phyloP scores from a whole-genome alignment of 495 filamentous ascomycete genomes.

The Apodospora peruviana region DNA sequence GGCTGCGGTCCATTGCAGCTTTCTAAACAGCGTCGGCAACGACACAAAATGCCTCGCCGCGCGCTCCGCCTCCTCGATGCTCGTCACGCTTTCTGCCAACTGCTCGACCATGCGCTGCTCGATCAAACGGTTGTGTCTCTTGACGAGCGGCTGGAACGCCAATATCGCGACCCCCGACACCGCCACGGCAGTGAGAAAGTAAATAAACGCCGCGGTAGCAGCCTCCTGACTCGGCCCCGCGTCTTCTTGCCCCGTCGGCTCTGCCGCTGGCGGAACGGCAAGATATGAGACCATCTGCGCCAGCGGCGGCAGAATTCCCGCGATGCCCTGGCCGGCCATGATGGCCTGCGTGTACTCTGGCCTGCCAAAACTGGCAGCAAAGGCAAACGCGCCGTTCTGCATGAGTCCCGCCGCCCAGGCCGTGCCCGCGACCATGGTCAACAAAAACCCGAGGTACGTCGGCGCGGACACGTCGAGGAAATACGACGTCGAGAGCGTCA shows the following conservation, averaged over 20 bases:
- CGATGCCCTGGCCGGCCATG: conserved; percentile 91
- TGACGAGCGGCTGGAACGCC: conserved; percentile 45
- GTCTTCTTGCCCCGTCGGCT: conserved; percentile 3
- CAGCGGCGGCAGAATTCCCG: conserved; percentile 84
- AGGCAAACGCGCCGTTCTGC: conserved; percentile 94
- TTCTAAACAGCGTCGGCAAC: conserved; percentile 61
- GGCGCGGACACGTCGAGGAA: conserved; percentile 54
- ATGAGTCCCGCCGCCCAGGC: conserved; percentile 77
- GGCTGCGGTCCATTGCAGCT: conserved; percentile 64
- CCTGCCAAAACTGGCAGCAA: conserved; percentile 75
- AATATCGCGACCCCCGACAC: conserved; percentile 55
- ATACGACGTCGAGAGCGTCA: conserved; percentile 71
- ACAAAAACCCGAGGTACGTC: conserved; percentile 72
- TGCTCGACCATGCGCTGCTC: conserved; percentile 32
- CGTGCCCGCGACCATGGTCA: conserved; percentile 74
- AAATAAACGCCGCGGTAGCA: conserved; percentile 73
- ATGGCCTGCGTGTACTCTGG: conserved; percentile 90
- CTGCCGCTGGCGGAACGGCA: conserved; percentile 44
- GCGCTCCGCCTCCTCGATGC: conserved; percentile 41
- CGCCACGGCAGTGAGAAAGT: conserved; percentile 82
- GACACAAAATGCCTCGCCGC: conserved; percentile 53
- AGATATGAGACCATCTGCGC: conserved; percentile 81
- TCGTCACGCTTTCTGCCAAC: conserved; percentile 32
- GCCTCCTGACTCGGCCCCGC: conserved; percentile 4
- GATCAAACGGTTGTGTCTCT: conserved; percentile 36